Conservation (phyloP, 1,139 yeast genomes). For the Yamadazyma spencermartinsiae region DNA sequence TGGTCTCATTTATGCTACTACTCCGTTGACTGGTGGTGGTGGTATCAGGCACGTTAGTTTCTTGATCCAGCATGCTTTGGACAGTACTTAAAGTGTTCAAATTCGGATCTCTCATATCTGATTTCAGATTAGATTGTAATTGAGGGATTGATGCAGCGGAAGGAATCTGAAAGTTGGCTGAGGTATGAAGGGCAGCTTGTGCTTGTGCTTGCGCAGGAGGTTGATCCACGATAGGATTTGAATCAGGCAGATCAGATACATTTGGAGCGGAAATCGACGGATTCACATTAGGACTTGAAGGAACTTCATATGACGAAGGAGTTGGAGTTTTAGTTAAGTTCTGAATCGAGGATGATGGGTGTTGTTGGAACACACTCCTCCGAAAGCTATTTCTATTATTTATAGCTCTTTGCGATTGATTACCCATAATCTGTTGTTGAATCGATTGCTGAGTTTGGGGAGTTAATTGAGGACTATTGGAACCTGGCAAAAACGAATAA, state of each 20-base stretch:
- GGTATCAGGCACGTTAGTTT: slow-evolving; percentile 7
- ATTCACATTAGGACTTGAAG: slow-evolving; percentile 40
- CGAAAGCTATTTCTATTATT: slow-evolving; percentile 6
- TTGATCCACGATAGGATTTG: slow-evolving; percentile 12
- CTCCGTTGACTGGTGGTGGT: slow-evolving; percentile 5
- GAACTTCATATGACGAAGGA: slow-evolving; percentile 45
- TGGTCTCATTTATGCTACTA: not conserved
- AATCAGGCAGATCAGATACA: slow-evolving; percentile 45
- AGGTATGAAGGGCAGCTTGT: not conserved
- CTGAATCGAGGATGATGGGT: slow-evolving; percentile 7
- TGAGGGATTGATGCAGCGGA: not conserved
- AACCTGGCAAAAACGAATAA: not conserved
- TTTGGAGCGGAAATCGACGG: slow-evolving; percentile 30
- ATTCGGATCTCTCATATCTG: not conserved
- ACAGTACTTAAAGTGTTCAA: not conserved
- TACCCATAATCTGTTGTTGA: slow-evolving; percentile 4
- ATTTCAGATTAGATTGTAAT: not conserved
- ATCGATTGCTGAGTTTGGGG: not conserved
- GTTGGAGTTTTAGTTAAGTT: slow-evolving; percentile 38
- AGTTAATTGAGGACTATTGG: too few relatives aligned
- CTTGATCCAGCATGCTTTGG: slow-evolving; percentile 10
- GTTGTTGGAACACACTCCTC: slow-evolving; percentile 17
- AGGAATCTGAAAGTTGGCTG: not conserved
- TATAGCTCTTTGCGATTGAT: not conserved
- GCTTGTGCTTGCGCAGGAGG: not conserved